A percentile compares a stretch with the other conserved stretches of the same genome.
Evolutionary conservation across 495 filamentous ascomycete genomes (phyloP).

Genomic region (Jackrogersella minutella): DNA sequence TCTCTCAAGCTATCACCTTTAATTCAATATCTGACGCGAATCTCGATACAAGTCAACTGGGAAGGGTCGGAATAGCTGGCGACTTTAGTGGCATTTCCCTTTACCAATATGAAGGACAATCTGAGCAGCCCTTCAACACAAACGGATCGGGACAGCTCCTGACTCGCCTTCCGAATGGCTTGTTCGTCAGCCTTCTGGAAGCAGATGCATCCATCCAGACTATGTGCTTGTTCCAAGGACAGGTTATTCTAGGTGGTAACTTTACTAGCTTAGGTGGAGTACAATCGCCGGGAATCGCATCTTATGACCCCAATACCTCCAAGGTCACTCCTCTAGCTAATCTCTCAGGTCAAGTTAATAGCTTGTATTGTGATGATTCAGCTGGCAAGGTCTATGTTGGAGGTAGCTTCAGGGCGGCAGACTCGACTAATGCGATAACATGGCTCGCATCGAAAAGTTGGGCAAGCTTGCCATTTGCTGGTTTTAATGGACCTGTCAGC

Average conservation of each 20-base stretch:
- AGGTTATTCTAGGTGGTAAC: slow-evolving; percentile 85
- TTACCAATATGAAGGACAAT: slow-evolving; percentile 84
- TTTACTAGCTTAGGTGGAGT: slow-evolving; percentile 89
- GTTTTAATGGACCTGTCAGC: slow-evolving; percentile 92
- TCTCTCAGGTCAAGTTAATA: slow-evolving; percentile 79
- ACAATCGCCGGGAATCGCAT: slow-evolving; percentile 78
- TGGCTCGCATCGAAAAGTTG: slow-evolving; percentile 79
- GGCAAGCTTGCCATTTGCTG: slow-evolving; percentile 87
- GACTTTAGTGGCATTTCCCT: slow-evolving; percentile 92
- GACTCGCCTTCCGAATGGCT: slow-evolving; percentile 83
- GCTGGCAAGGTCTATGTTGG: slow-evolving; percentile 89
- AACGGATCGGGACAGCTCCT: slow-evolving; percentile 86
- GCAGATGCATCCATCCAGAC: slow-evolving; percentile 84
- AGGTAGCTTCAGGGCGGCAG: slow-evolving; percentile 78
- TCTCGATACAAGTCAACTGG: slow-evolving; percentile 81
- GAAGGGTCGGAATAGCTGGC: slow-evolving; percentile 85
- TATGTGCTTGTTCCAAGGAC: slow-evolving; percentile 85
- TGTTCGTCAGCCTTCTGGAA: slow-evolving; percentile 73
- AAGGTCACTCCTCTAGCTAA: slow-evolving; percentile 76
- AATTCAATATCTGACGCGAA: slow-evolving; percentile 75
- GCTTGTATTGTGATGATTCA: slow-evolving; percentile 83
- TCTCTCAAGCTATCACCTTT: slow-evolving; percentile 71
- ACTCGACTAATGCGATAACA: slow-evolving; percentile 87
- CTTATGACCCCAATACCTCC: slow-evolving; percentile 75
- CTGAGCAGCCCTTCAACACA: slow-evolving; percentile 66